A percentile compares a stretch with the other conserved stretches of the same genome.
These are phyloP conservation scores for Backusella psychrophila DNA, from an alignment of 192 early-diverging fungal genomes.

Conservation along the genomic window DNA sequence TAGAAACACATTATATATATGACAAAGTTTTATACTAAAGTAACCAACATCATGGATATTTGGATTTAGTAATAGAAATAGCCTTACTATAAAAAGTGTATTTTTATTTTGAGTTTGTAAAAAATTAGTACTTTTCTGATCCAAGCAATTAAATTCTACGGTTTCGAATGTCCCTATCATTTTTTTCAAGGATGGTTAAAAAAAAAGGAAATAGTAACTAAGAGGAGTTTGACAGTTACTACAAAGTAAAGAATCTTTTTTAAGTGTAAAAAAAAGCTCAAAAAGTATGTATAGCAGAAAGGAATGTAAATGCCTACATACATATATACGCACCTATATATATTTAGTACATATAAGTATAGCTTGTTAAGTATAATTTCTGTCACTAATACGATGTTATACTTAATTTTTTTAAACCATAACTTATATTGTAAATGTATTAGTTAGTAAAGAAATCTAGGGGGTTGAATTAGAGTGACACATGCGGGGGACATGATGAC, in stretches of 20 bases:
- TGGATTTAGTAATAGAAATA: not conserved
- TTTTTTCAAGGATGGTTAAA: not conserved
- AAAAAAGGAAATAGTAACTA: not conserved
- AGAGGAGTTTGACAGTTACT: not conserved
- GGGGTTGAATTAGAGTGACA: not conserved
- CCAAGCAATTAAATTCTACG: not conserved
- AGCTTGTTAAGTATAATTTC: not conserved
- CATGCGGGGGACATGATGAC: not conserved
- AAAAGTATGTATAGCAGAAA: not conserved
- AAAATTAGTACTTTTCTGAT: not conserved
- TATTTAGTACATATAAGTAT: not conserved
- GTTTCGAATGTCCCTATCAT: not conserved
- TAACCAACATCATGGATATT: not conserved
- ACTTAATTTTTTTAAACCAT: not conserved
- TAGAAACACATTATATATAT: not conserved
- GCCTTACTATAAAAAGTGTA: not conserved
- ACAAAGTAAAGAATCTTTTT: not conserved
- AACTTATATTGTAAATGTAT: not conserved
- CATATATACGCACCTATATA: not conserved
- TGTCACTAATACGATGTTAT: not conserved
- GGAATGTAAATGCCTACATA: not conserved
- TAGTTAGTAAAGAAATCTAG: not conserved
- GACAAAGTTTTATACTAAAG: not conserved
- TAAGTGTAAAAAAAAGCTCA: not conserved
- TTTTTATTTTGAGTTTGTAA: not conserved